A percentile compares a stretch with the other conserved stretches of the same genome.
Evolutionary conservation across 495 filamentous ascomycete genomes (phyloP).

Genomic region (Neurospora tetrasperma): DNA sequence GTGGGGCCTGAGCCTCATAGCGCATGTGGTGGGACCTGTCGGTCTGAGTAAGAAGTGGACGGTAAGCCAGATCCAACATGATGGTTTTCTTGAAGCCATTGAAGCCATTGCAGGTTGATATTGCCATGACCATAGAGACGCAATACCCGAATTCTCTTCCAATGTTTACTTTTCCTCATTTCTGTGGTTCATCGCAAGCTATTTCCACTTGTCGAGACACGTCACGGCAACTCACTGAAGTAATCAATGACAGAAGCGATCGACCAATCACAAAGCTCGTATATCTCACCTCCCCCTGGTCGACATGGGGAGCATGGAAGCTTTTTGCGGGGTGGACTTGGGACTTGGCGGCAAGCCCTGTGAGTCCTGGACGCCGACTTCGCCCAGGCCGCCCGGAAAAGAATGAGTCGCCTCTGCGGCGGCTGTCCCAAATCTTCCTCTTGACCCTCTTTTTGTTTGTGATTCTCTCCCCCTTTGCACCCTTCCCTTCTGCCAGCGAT

Average conservation of each 20-base stretch:
- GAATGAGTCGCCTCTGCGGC: neutral
- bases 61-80: neutral
- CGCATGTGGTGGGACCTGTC: neutral
- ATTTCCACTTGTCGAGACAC: neutral
- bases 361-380: constrained; percentile 16
- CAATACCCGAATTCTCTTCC: neutral
- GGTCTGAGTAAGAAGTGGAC: neutral
- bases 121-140: neutral
- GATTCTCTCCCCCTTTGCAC: constrained; percentile 1
- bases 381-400: constrained; percentile 12
- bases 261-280: constrained; percentile 22
- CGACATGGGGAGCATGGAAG: neutral
- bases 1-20: neutral
- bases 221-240: neutral
- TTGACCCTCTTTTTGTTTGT: constrained; percentile 6
- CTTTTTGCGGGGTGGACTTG: constrained; percentile 19
- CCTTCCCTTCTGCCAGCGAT: neutral
- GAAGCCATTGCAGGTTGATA: neutral
- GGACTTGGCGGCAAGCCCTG: constrained; percentile 12
- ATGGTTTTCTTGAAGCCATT: neutral
- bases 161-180: neutral
- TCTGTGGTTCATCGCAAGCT: neutral
- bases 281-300: constrained; percentile 12
- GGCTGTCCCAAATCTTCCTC: constrained; percentile 2
- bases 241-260: neutral